A percentile compares a stretch with the other conserved stretches of the same genome.
These are phyloP conservation scores for Yamadazyma ubonensis DNA, from an alignment of 805 yeast genomes.

Conservation along the genomic window DNA sequence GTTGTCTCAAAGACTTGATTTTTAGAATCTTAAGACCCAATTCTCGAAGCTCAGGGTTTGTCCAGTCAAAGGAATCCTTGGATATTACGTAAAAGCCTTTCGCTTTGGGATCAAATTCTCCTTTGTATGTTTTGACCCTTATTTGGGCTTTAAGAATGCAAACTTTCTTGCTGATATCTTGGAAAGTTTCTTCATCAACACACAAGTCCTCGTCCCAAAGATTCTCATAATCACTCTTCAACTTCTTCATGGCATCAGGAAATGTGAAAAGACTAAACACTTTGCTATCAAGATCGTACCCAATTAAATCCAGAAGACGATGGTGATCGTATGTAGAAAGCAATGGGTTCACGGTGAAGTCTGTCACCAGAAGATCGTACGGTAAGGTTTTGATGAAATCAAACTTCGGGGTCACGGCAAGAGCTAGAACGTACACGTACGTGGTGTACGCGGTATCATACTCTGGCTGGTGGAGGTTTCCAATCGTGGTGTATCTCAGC, in stretches of 20 bases:
- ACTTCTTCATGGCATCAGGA: background rate
- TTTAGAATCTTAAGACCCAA: background rate
- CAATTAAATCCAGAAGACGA: too few species aligned
- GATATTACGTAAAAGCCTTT: slow-evolving; percentile 3
- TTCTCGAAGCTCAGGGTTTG: background rate
- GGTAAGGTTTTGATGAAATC: too few species aligned
- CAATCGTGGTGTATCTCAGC: too few species aligned
- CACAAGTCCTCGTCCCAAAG: too few species aligned
- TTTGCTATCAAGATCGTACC: background rate
- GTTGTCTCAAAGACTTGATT: background rate
- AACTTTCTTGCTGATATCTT: background rate
- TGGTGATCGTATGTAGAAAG: too few species aligned
- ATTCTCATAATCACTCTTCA: background rate
- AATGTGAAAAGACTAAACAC: slow-evolving; percentile 2
- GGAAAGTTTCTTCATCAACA: too few species aligned
- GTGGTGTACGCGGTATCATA: too few species aligned
- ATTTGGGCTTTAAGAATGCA: slow-evolving; percentile 3
- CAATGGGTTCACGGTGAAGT: slow-evolving; percentile 18
- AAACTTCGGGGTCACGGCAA: too few species aligned
- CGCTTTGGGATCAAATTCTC: slow-evolving; percentile 8
- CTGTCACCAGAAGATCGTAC: slow-evolving; percentile 18
- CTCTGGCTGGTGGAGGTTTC: too few species aligned
- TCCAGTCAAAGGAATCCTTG: slow-evolving; percentile 5
- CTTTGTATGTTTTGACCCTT: slow-evolving; percentile 3
- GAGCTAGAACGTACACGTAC: too few species aligned